phyloP scores from a whole-genome alignment of 2,329 filamentous ascomycete genomes.

The Didymellaceae sp. region DNA sequence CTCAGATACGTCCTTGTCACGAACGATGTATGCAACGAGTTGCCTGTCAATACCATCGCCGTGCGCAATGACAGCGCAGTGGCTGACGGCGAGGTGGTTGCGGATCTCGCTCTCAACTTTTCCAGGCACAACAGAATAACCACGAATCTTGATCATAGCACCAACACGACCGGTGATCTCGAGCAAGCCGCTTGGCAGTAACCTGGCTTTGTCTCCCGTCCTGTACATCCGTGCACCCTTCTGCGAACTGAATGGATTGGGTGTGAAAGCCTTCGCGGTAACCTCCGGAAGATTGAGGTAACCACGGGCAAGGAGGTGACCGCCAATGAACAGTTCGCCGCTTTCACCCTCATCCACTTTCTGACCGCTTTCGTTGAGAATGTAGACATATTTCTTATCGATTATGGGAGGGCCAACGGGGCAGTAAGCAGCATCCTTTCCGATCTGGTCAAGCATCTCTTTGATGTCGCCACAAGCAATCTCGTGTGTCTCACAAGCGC shows the following conservation, averaged over 20 bases:
- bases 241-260: constrained; percentile 67
- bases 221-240: constrained; percentile 73
- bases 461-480: constrained; percentile 78
- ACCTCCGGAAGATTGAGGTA: constrained; percentile 83
- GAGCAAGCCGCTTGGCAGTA: constrained; percentile 70
- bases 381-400: constrained; percentile 72
- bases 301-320: constrained; percentile 71
- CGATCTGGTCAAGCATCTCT: constrained; percentile 63
- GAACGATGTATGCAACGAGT: constrained; percentile 77
- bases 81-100: constrained; percentile 71
- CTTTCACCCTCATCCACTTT: constrained; percentile 65
- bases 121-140: constrained; percentile 78
- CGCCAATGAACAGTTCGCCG: constrained; percentile 79
- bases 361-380: constrained; percentile 72
- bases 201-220: constrained; percentile 73
- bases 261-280: constrained; percentile 73
- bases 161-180: constrained; percentile 80
- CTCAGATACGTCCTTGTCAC: constrained; percentile 65
- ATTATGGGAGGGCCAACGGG: constrained; percentile 73
- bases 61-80: constrained; percentile 74
- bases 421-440: constrained; percentile 70
- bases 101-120: constrained; percentile 78
- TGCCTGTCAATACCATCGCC: constrained; percentile 79
- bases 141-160: constrained; percentile 81
- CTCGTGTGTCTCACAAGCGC: constrained; percentile 82